Evolutionary conservation across 176 grass and related monocot genomes (phyloP).

Genomic region (Tillandsia fasciculata): DNA sequence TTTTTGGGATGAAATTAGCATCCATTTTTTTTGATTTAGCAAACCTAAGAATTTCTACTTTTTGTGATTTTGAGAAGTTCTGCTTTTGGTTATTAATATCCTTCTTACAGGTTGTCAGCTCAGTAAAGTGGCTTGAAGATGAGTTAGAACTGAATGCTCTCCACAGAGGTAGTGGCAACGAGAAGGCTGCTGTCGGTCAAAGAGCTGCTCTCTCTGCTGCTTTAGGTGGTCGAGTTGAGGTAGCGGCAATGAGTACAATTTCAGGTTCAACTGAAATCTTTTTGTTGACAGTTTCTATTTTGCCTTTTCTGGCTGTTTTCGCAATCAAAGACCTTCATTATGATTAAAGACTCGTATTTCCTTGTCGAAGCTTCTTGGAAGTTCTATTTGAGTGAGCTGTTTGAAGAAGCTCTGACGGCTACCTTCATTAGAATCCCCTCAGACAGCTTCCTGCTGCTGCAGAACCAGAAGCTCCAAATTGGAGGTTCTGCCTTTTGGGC

Average conservation of each 20-base stretch:
- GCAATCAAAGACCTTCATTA: neutral
- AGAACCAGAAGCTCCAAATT: too few relatives aligned
- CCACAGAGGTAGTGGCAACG: slow-evolving; percentile 77
- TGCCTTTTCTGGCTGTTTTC: slow-evolving; percentile 13
- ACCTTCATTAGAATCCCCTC: too few relatives aligned
- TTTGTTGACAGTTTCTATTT: slow-evolving; percentile 1
- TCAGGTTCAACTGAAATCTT: slow-evolving; percentile 63
- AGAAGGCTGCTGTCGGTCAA: slow-evolving; percentile 81
- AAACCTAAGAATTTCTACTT: too few relatives aligned
- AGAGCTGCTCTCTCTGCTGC: slow-evolving; percentile 92
- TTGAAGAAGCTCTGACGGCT: neutral
- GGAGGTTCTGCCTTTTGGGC: too few relatives aligned
- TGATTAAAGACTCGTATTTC: neutral
- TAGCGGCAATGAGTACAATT: slow-evolving; percentile 90
- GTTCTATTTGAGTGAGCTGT: neutral
- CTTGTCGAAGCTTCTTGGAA: neutral
- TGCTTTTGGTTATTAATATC: neutral
- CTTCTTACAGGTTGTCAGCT: slow-evolving; percentile 82
- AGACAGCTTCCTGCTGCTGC: too few relatives aligned
- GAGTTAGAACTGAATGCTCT: slow-evolving; percentile 95
- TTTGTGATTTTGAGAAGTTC: neutral
- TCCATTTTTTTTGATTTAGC: too few relatives aligned
- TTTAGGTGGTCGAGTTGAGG: slow-evolving; percentile 90
- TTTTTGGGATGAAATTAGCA: too few relatives aligned
- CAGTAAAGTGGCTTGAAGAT: slow-evolving; percentile 99